These are phyloP conservation scores for Phytophthora macrochlamydospora DNA, from an alignment of 352 stramenopile species.

Conservation along the genomic window DNA sequence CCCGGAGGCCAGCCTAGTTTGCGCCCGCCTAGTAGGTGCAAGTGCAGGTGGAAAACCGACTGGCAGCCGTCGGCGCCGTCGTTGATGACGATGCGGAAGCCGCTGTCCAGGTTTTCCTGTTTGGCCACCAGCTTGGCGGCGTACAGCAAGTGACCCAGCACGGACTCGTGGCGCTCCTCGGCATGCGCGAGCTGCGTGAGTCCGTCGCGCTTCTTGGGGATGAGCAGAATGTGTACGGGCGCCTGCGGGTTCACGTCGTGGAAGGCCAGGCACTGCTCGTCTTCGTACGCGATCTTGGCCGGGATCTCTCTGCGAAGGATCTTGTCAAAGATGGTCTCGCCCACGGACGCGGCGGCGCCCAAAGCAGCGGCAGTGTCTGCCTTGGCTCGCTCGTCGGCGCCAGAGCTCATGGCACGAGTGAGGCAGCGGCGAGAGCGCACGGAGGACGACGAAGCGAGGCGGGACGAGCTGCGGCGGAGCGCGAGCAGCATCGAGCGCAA, in stretches of 20 bases:
- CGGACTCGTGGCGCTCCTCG: conserved; percentile 91
- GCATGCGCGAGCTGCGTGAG: conserved; percentile 92
- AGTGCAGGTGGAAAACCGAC: conserved; percentile 90
- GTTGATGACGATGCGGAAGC: conserved; percentile 98
- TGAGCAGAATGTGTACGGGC: conserved; percentile 97
- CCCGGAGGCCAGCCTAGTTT: conserved; percentile 93
- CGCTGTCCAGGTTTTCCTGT: conserved; percentile 90
- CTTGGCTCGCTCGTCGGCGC: conserved; percentile 59
- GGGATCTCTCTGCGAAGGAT: conserved; percentile 96
- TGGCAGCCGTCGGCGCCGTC: conserved; percentile 94
- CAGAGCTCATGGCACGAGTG: conserved; percentile 49
- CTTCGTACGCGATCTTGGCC: conserved; percentile 95
- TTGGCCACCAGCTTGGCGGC: conserved; percentile 93
- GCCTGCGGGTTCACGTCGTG: conserved; percentile 97
- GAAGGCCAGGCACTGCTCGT: conserved; percentile 97
- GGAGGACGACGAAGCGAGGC: conserved; percentile 1
- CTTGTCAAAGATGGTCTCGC: conserved; percentile 98
- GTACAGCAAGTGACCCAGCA: conserved; percentile 95
- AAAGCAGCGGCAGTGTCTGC: conserved; percentile 52
- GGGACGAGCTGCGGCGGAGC: conserved; percentile 19
- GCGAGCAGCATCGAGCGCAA: conserved; percentile 9
- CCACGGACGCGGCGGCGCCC: conserved; percentile 46
- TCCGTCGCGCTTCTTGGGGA: conserved; percentile 95
- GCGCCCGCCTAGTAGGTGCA: conserved; percentile 94
- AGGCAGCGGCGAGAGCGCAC: conserved; percentile 10